phyloP scores from a whole-genome alignment of 306 rosid species.

The Canavalia gladiata region DNA sequence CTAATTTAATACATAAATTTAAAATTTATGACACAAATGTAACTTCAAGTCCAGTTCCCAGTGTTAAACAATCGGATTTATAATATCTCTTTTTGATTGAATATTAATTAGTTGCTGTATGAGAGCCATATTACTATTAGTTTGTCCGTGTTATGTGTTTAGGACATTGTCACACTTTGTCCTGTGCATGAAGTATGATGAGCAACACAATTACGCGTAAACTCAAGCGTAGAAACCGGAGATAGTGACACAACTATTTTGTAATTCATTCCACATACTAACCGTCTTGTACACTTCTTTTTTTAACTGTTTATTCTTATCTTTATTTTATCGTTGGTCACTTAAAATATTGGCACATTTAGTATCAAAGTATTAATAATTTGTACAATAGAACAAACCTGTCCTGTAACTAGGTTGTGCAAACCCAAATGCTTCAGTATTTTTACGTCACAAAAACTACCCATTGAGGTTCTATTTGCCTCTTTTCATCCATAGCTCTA shows the following conservation, averaged over 20 bases:
- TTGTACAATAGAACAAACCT: too few relatives aligned
- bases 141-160: background rate
- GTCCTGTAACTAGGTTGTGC: too few relatives aligned
- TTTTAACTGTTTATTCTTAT: too few relatives aligned
- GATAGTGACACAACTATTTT: background rate
- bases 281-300: too few relatives aligned
- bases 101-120: background rate
- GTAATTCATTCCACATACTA: background rate
- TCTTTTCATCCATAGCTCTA: background rate
- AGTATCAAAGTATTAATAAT: too few relatives aligned
- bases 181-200: background rate
- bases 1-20: too few relatives aligned
- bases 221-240: conserved; percentile 29
- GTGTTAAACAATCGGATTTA: background rate
- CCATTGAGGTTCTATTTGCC: too few relatives aligned
- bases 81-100: background rate
- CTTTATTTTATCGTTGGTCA: too few relatives aligned
- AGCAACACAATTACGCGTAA: background rate
- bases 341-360: too few relatives aligned
- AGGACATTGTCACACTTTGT: background rate
- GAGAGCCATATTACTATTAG: background rate
- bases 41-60: background rate
- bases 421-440: too few relatives aligned
- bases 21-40: too few relatives aligned
- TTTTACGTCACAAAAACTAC: too few relatives aligned